A percentile compares a stretch with the other conserved stretches of the same genome.
Conservation (phyloP, 805 yeast species). For the Kodamaea lidongshanica region DNA sequence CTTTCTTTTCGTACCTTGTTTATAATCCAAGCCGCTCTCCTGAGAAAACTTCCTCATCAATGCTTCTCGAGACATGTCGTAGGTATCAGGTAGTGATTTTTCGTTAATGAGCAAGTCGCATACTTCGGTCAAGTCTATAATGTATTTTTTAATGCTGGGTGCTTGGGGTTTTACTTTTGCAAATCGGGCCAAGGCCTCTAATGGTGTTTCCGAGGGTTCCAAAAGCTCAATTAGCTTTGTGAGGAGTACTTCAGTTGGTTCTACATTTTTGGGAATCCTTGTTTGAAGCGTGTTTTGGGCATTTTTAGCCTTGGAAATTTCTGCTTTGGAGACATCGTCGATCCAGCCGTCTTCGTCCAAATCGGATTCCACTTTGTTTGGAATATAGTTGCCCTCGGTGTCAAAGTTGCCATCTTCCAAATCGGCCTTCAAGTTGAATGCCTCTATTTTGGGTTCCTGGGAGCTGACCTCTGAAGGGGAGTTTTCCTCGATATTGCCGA, state of each 20-base stretch:
- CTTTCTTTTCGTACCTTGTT: constrained; percentile 17
- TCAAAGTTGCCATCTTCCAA: constrained; percentile 55
- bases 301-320: constrained; percentile 38
- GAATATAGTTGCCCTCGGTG: constrained; percentile 51
- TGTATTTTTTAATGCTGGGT: constrained; percentile 9
- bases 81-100: constrained; percentile 38
- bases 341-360: constrained; percentile 33
- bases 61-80: constrained; percentile 54
- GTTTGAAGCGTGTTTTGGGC: constrained; percentile 26
- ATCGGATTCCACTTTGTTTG: constrained; percentile 29
- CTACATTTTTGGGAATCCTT: constrained; percentile 12
- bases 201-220: constrained; percentile 54
- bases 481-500: constrained; percentile 9
- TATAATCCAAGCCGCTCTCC: constrained; percentile 36
- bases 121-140: constrained; percentile 41
- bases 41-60: constrained; percentile 39
- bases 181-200: constrained; percentile 48
- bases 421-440: constrained; percentile 57
- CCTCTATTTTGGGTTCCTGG: constrained; percentile 45
- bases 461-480: constrained; percentile 10
- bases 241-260: constrained; percentile 14
- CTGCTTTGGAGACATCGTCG: constrained; percentile 26
- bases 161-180: constrained; percentile 13
- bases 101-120: constrained; percentile 40
- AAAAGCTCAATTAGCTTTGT: constrained; percentile 34